Conservation (phyloP, 768 basidiomycete species). For the Hygrophorus pudorinus region DNA sequence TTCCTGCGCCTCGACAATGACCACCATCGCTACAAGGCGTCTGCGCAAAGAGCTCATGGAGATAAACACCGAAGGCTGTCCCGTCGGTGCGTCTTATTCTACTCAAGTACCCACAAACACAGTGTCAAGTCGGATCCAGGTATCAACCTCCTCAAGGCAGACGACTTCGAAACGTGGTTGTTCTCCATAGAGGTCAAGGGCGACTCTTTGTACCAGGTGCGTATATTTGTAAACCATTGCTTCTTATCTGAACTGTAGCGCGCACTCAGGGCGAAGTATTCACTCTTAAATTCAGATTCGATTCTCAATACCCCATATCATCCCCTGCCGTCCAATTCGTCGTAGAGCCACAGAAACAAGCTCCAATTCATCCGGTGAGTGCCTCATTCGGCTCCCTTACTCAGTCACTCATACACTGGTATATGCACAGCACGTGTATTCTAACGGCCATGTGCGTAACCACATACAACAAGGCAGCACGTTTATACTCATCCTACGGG, state of each 20-base stretch:
- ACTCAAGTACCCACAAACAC: background rate
- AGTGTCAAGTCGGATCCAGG: slow-evolving; percentile 29
- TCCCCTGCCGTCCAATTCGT: slow-evolving; percentile 85
- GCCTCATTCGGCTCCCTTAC: background rate
- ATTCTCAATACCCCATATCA: slow-evolving; percentile 74
- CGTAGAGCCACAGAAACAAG: slow-evolving; percentile 46
- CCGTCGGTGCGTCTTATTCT: slow-evolving; percentile 39
- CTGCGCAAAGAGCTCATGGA: slow-evolving; percentile 65
- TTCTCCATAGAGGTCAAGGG: slow-evolving; percentile 80
- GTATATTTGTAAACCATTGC: slow-evolving; percentile 5
- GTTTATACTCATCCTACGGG: slow-evolving; percentile 4
- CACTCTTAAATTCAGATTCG: slow-evolving; percentile 76
- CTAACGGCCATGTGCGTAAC: slow-evolving; percentile 67
- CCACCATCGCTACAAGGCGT: slow-evolving; percentile 53
- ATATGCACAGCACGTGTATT: slow-evolving; percentile 62
- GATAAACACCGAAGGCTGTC: slow-evolving; percentile 52
- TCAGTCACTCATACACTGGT: slow-evolving; percentile 4
- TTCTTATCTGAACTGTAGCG: background rate
- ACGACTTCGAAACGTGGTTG: slow-evolving; percentile 70
- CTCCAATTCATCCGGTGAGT: slow-evolving; percentile 77
- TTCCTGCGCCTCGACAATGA: slow-evolving; percentile 32
- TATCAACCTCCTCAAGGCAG: slow-evolving; percentile 62
- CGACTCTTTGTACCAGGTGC: slow-evolving; percentile 67
- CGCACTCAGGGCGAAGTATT: slow-evolving; percentile 59
- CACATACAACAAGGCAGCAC: background rate